phyloP scores from a whole-genome alignment of 192 early-diverging fungal genomes.

The Coemansia nantahalensis region DNA sequence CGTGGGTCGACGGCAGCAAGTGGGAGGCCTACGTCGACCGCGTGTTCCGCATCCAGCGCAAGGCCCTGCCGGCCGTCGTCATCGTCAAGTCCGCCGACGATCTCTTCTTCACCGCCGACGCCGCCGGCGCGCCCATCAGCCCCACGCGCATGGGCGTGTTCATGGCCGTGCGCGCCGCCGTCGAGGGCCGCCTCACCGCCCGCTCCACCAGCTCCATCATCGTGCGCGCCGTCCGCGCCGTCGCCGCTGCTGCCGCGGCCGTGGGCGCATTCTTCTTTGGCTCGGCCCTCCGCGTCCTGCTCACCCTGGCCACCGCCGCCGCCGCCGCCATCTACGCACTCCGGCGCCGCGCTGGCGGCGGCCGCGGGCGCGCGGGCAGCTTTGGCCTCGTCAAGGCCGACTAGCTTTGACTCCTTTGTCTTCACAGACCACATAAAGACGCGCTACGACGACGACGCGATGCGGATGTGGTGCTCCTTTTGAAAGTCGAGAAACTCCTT shows the following conservation, averaged over 20 bases:
- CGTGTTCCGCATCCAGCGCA: constrained; percentile 48
- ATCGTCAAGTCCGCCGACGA: constrained; percentile 56
- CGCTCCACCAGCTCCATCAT: constrained; percentile 44
- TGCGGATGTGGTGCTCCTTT: constrained; percentile 85
- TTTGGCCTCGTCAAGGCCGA: constrained; percentile 39
- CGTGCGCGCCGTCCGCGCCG: constrained; percentile 11
- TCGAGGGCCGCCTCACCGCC: constrained; percentile 33
- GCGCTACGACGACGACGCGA: constrained; percentile 29
- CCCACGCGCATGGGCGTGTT: constrained; percentile 41
- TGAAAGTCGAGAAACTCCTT: constrained; percentile 84
- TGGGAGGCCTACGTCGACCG: constrained; percentile 62
- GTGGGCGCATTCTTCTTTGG: constrained; percentile 29
- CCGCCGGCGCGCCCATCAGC: constrained; percentile 24
- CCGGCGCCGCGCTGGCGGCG: constrained; percentile 8
- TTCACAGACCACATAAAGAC: neutral
- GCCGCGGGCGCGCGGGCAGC: too few relatives aligned
- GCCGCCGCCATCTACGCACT: constrained; percentile 16
- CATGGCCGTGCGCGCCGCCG: constrained; percentile 38
- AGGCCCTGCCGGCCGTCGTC: constrained; percentile 46
- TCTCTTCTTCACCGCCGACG: constrained; percentile 30
- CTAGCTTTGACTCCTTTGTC: constrained; percentile 7
- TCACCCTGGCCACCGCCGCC: constrained; percentile 11
- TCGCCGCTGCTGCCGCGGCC: constrained; percentile 5
- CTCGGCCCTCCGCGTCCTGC: constrained; percentile 18
- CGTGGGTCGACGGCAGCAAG: constrained; percentile 60